Base-by-base conservation (phyloP, 2,329 filamentous ascomycete species). In the Fusarium staphyleae region DNA sequence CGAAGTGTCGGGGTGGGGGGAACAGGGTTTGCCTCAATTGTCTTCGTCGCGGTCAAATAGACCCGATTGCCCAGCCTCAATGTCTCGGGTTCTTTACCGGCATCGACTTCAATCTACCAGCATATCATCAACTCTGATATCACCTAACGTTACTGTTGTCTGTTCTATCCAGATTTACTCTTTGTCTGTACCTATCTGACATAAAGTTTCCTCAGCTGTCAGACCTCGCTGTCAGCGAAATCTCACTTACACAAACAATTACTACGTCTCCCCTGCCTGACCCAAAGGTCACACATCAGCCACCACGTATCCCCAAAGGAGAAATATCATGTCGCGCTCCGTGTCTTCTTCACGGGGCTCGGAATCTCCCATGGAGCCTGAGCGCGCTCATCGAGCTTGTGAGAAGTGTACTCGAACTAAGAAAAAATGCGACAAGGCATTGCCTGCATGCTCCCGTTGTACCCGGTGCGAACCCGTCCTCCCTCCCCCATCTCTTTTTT, bases 391-490 rank as follows among this genome's bases (percentile, higher is more conserved):
- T 49, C 64, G 71, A 30, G 71, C 71, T 19, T 74, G 71, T 63
- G 71, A 74, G 57, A 74, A 74, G 56, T 74, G 71, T 60, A 74
- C 71, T 9, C 57, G 71, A 34, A 73, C 71, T 46, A 74, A 74
- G 65, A 74, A 74, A 68, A 74, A 72, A 55, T 74, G 71, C 52
- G 71, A 74, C 62, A 74, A 74, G 64, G 71, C 68, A 28, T 57
- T 74, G 30, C 71, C 71, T 24, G 58, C 70, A 39, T 74, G 71
- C 49, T 72, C 70, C 48, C 65, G 71, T 30, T 74, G 71, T 53
- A 69, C 67, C 19, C 70, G 71, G 71, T 73, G 54, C 36, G 64
- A 24, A 9, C 22, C 46, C 44, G 33, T 5, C 37, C n/a, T 30
- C 18, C 13, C 39, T 46, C n/a, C n/a, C n/a, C n/a, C n/a, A n/a